Base-by-base conservation (phyloP, 2,329 filamentous ascomycete genomes). In the Calycina herbarum region DNA sequence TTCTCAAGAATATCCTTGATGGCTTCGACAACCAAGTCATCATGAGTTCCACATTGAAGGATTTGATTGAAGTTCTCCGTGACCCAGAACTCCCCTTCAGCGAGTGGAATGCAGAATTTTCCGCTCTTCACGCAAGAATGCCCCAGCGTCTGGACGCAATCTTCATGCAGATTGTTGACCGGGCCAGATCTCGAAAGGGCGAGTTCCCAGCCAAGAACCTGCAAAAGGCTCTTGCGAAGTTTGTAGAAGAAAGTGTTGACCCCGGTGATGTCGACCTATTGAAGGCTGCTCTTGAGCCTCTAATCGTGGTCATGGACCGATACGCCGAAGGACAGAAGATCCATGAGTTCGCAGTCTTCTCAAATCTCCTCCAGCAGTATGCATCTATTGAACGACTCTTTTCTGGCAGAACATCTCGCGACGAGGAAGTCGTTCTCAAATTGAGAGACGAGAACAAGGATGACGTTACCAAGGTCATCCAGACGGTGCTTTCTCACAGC, bases 1-100 rank as follows among this genome's bases (percentile, higher is more conserved):
- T 93, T 67, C 86, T 98, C 57, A 82, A 86, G 75, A 94, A 97
- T 79, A 98, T 99, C 71, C 86, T 99, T 17, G 84, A 89, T 73
- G 95, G 95, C 66, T 99, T 93, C 76, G 95, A 99, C 81, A 99
- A 99, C 85, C 94, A 96, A 72, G 90, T 97, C 71, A 93, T 98
- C 79, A 97, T 99, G 94, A 86, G 87, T 61, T 80, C 87, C 66
- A 95, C 93, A 1, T 83, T 99, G 27, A 93, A 92, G 79, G 92
- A 95, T 76, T 83, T 98, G 45, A 89, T 97, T n/a, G 87, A 93
- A 67, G 94, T 99, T 11, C 86, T 99, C 27, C 89, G 94, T 54
- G 87, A 97, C 75, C 88, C 91, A 1, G 94, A 97, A 74, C 85
- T 99, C 69, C 95, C 95, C 1, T 99, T 95, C 77, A 93, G 94